Evolutionary conservation across 306 rosid species (phyloP), one percentile per base, ranked within the genome.

Genomic region (Cucumis cinereus): DNA sequence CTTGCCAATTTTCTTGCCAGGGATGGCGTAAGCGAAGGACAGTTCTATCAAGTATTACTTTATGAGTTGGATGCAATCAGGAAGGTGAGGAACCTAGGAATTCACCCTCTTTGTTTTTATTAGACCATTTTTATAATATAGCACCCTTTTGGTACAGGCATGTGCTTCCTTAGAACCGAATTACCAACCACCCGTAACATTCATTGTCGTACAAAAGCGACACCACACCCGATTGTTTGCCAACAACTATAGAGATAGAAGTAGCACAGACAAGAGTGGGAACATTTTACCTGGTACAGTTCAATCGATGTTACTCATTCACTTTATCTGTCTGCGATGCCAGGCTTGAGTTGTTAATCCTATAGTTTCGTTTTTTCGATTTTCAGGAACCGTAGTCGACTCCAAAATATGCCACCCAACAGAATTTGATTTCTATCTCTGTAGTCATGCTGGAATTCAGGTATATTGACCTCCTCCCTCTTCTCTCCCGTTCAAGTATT

Each of bases 21-120:
- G 91, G 98, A 92, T 16, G 98, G 98, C 38, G 98, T 92, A 17
- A 92, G 98, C 55, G 98, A 92, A 85, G 98, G 98, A 57, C 98
- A 92, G 53, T 90, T 92, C 83, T 92, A 92, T 81, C 98, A 92
- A 84, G 96, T 92, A 62, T 82, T 92, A 43, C 98, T 92, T 60
- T 90, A 86, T 49, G 98, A 92, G 87, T 80, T 92, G 33, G 98
- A 90, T 78, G 98, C 98, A 6, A 92, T 92, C 77, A 84, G 96
- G 84, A 92, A 92, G 98, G 98, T 92, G 70, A 77, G 72, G 35
- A 38, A 59, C 58, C 41, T 22, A 77, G 7, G 26, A 14, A 56
- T 61, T 22, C 68, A 4, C 11, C 24, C 19, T 26, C 30, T 43
- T 17, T 33, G 49, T 11, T 57, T 50, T 24, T 8, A 40, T 45